Evolutionary conservation across 495 filamentous ascomycete genomes (phyloP), one percentile per base, ranked within the genome.

Genomic region (Pseudevernia furfuracea): DNA sequence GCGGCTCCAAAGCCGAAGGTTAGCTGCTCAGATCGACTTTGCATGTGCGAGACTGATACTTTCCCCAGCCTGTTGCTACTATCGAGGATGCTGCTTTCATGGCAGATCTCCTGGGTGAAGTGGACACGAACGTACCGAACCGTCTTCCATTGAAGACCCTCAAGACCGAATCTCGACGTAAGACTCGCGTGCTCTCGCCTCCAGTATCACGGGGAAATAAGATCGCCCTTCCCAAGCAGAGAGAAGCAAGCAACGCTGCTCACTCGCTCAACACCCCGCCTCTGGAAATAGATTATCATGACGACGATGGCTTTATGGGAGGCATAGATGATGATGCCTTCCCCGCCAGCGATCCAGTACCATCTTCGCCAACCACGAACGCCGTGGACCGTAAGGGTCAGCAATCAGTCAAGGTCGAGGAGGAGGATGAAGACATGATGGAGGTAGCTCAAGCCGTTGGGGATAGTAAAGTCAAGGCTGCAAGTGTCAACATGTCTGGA

Each of bases 21-120:
- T 74, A 67, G 75, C 71, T 41, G 4, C 41, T 37, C 23, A 37
- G 25, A 5, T 52, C 9, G n/a, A 49, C 59, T 67, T 44, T 61
- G 41, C 58, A 41, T 58, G 70, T 34, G 65, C 61, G 57, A 38
- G 36, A 59, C 65, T 64, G 6, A 61, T 36, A 4, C 41, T 8
- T 67, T 30, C 21, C 58, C 39, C 60, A 83, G 77, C 75, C 73
- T 14, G 71, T 77, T 30, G 80, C 78, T 53, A 96, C 91, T 8
- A 87, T 89, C 68, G 91, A 92, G 60, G 92, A 97, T 69, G 87
- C 89, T 65, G 87, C 85, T 63, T 97, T 96, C 72, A 82, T 98
- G 76, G 83, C 82, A 4, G 86, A 88, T 69, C 81, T 98, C 8
- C 83, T 98, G 6, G 91, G 86, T 66, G 90, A 97, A 75, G 89